phyloP scores from a whole-genome alignment of 495 filamentous ascomycete species.

The Penicillium herquei region DNA sequence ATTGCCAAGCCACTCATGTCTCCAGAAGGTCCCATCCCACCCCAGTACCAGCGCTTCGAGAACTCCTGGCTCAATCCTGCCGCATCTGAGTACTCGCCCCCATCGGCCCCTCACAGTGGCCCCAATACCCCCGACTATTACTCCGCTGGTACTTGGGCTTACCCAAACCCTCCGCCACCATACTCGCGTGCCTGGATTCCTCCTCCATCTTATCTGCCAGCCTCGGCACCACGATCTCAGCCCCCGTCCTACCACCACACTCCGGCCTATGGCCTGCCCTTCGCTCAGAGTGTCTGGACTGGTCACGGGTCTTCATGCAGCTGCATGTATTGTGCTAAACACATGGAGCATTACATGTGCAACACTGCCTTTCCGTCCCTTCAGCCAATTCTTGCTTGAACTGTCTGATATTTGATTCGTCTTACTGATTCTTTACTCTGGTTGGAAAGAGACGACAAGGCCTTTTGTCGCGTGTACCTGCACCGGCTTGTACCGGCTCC shows the following conservation, averaged over 20 bases:
- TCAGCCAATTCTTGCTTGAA: slow-evolving; percentile 53
- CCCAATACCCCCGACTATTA: slow-evolving; percentile 61
- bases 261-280: slow-evolving; percentile 52
- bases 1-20: slow-evolving; percentile 49
- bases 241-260: slow-evolving; percentile 53
- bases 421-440: slow-evolving; percentile 20
- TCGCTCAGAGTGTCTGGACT: slow-evolving; percentile 59
- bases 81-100: slow-evolving; percentile 62
- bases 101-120: slow-evolving; percentile 66
- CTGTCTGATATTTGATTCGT: slow-evolving; percentile 2
- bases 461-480: slow-evolving; percentile 8
- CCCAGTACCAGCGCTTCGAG: slow-evolving; percentile 54
- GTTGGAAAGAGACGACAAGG: slow-evolving; percentile 15
- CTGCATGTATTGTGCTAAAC: slow-evolving; percentile 65
- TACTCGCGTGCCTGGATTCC: slow-evolving; percentile 44
- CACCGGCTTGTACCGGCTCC: too few species aligned
- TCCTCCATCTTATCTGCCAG: slow-evolving; percentile 48
- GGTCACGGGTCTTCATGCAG: slow-evolving; percentile 63
- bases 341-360: slow-evolving; percentile 64
- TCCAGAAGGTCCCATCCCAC: slow-evolving; percentile 48
- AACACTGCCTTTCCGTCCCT: slow-evolving; percentile 55
- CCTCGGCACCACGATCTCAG: slow-evolving; percentile 41
- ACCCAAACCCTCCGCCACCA: slow-evolving; percentile 51
- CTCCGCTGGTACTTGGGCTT: slow-evolving; percentile 54
- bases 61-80: slow-evolving; percentile 53